Percentiles rank a stretch among this genome's conserved stretches.
phyloP scores from a whole-genome alignment of 257 asterid genomes.

The Leonotis leonurus region DNA sequence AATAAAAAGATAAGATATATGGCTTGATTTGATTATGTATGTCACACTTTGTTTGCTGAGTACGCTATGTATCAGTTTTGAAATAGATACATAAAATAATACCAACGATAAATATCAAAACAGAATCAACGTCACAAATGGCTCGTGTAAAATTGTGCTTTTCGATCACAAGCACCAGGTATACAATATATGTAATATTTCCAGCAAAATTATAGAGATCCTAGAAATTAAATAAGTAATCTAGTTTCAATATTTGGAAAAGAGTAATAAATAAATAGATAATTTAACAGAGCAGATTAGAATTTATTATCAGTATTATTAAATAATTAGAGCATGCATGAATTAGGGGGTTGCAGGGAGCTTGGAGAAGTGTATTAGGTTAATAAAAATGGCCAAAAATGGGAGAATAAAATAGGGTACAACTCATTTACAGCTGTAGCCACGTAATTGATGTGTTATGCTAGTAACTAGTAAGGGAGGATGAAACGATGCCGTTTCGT shows the following conservation, averaged over 20 bases:
- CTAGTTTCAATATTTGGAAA: too few species aligned
- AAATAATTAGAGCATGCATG: background rate
- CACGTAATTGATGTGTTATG: background rate
- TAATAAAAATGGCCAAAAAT: conserved; percentile 2
- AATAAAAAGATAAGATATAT: conserved; percentile 10
- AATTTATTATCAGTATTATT: background rate
- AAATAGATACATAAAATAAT: background rate
- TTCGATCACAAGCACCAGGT: background rate
- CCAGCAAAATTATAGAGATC: background rate
- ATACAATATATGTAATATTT: background rate
- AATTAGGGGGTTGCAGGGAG: too few species aligned
- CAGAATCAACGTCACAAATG: conserved; percentile 23
- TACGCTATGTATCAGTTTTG: conserved; percentile 4
- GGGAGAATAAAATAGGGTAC: conserved; percentile 5
- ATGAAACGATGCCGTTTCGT: too few species aligned
- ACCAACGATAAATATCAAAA: background rate
- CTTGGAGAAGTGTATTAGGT: background rate
- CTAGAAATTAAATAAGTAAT: background rate
- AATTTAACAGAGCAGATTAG: too few species aligned
- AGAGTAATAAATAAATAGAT: too few species aligned
- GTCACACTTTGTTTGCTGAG: conserved; percentile 17
- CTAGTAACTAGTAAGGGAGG: too few species aligned
- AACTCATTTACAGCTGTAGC: conserved; percentile 18
- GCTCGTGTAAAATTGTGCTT: background rate
- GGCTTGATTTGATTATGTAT: background rate